A percentile compares a stretch with the other conserved stretches of the same genome.
Conservation (phyloP, 2,329 filamentous ascomycete genomes). For the Didymella segeticola region DNA sequence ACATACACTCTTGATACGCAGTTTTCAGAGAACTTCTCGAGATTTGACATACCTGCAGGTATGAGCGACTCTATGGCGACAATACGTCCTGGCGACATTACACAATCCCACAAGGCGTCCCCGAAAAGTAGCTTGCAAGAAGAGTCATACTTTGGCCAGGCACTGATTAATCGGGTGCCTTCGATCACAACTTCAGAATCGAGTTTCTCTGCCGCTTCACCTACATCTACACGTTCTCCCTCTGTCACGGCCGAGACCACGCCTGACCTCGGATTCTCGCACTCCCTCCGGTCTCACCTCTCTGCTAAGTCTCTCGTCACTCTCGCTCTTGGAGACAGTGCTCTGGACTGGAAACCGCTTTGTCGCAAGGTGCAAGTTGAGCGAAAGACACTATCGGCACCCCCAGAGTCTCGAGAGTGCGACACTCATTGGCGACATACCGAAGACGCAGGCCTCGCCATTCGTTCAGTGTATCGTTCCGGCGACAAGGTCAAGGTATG, state of each 20-base stretch:
- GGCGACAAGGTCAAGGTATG: conserved; percentile 26
- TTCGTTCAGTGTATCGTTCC: conserved; percentile 35
- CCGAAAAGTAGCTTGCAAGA: conserved; percentile 12
- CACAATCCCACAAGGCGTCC: conserved; percentile 24
- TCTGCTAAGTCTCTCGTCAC: conserved; percentile 33
- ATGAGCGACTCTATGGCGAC: conserved; percentile 24
- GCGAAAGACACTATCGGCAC: conserved; percentile 21
- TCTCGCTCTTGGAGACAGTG: conserved; percentile 34
- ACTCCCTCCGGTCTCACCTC: conserved; percentile 20
- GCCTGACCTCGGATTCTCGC: conserved; percentile 22
- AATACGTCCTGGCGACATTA: conserved; percentile 19
- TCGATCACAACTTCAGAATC: conserved; percentile 31
- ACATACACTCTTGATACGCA: conserved; percentile 39
- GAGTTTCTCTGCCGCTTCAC: conserved; percentile 25
- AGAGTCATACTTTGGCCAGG: conserved; percentile 23
- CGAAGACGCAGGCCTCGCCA: conserved; percentile 36
- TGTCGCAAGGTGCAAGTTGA: conserved; percentile 39
- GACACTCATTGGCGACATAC: conserved; percentile 39
- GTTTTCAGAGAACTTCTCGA: conserved; percentile 25
- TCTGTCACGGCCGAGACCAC: conserved; percentile 29
- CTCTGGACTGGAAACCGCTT: conserved; percentile 40
- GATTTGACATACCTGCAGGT: conserved; percentile 14
- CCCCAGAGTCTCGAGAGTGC: conserved; percentile 23
- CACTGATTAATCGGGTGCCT: conserved; percentile 25
- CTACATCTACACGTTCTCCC: conserved; percentile 14